phyloP scores from a whole-genome alignment of 2,329 filamentous ascomycete genomes.

The Neonectria faginata region DNA sequence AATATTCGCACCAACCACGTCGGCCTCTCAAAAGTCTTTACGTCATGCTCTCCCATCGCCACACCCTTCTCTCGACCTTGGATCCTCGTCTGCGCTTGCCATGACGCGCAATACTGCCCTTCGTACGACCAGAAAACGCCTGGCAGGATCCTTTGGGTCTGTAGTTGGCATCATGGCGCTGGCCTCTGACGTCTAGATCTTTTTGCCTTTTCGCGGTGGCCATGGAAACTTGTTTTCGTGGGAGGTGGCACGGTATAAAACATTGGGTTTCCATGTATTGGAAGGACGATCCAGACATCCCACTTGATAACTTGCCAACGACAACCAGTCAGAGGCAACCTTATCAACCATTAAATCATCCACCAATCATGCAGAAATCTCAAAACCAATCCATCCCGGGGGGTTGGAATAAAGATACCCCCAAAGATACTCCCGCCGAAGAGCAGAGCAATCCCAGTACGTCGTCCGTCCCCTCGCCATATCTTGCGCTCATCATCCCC shows the following conservation, averaged over 20 bases:
- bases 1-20: neutral
- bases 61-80: slow-evolving; percentile 33
- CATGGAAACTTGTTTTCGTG: slow-evolving; percentile 13
- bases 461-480: slow-evolving; percentile 40
- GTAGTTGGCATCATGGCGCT: slow-evolving; percentile 33
- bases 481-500: slow-evolving; percentile 43
- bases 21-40: slow-evolving; percentile 23
- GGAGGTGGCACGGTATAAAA: slow-evolving; percentile 2
- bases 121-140: slow-evolving; percentile 34
- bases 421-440: slow-evolving; percentile 40
- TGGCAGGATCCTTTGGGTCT: slow-evolving; percentile 31
- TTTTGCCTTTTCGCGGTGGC: neutral
- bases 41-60: slow-evolving; percentile 43
- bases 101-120: slow-evolving; percentile 45
- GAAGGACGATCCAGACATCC: neutral
- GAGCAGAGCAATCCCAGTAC: slow-evolving; percentile 49
- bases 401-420: slow-evolving; percentile 49
- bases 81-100: slow-evolving; percentile 33
- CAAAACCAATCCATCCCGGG: slow-evolving; percentile 42
- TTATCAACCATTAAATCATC: slow-evolving; percentile 1
- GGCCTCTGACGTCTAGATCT: slow-evolving; percentile 43
- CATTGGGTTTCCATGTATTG: neutral
- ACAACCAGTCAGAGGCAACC: neutral
- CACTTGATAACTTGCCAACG: neutral
- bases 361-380: slow-evolving; percentile 46